Base-by-base conservation (phyloP, 2,329 filamentous ascomycete species). In the Aspergillus sp. region DNA sequence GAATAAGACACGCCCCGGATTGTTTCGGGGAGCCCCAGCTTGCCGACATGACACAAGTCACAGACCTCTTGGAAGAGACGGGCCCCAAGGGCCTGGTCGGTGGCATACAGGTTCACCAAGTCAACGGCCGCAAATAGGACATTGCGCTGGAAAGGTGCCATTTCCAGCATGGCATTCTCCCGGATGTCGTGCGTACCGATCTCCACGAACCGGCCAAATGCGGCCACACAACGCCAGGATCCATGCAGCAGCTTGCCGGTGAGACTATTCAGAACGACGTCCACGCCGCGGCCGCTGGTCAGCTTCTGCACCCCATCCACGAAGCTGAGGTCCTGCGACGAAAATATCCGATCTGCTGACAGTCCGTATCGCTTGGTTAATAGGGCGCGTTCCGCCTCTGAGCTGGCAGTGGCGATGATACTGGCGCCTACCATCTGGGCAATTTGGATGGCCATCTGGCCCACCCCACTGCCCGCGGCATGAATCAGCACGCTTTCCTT, bases 401-500 rank as follows among this genome's bases (percentile, higher is more conserved):
- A 10, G 9, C 41, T 19, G 3, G 17, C 17, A 8, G 41, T 45
- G 17, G 41, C 41, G 6, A 45, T 21, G 19, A 45, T 10, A 45
- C 10, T 21, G 50, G 58, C 58, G 10, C 58, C 58, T 4, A 52
- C 32, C 12, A 30, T 36, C 28, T 60, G 52, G 2, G 53, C 52
- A 38, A 56, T 36, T 8, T 56, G 53, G 32, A 56, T 23, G 13
- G 53, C 53, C 36, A 56, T 51, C 17, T 60, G 58, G 5, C 58
- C 58, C 17, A 53, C 36, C 8, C 53, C 58, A 10, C 52, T 48
- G 25, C 48, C 45, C 2, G 52, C 53, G 1, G 52, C 45, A 23
- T 56, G 58, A 12, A 60, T 56, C 5, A 60, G 53, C 19, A 56
- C 45, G 5, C 38, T 53, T 17, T 58, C 56, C 7, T 49, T 49